Evolutionary conservation across 345 rosid species (phyloP).

Genomic region (Clausena lansium): DNA sequence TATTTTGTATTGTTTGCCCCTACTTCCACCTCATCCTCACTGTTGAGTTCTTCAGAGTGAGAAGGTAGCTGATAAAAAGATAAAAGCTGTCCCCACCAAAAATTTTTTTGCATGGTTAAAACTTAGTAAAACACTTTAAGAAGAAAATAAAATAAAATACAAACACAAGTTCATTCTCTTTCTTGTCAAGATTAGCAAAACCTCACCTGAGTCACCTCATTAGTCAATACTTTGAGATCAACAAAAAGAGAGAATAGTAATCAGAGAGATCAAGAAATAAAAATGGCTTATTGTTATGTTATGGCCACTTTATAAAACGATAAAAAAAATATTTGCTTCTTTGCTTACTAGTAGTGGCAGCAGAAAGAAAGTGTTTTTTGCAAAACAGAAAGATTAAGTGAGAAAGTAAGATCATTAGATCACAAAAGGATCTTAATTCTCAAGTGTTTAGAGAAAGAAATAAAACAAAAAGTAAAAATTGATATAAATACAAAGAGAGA

Average conservation of each 20-base stretch:
- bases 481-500: not conserved
- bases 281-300: not conserved
- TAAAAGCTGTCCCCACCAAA: slow-evolving; percentile 43
- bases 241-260: slow-evolving; percentile 23
- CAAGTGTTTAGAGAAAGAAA: slow-evolving; percentile 6
- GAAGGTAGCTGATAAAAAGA: slow-evolving; percentile 23
- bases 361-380: not conserved
- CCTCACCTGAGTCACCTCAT: slow-evolving; percentile 4
- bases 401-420: slow-evolving; percentile 4
- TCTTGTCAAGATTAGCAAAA: slow-evolving; percentile 19
- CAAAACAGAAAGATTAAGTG: not conserved
- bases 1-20: not conserved
- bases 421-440: not conserved
- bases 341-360: not conserved
- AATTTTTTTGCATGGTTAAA: slow-evolving; percentile 8
- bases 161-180: not conserved
- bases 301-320: not conserved
- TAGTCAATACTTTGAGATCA: slow-evolving; percentile 22
- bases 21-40: slow-evolving; percentile 14
- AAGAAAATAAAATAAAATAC: too few relatives aligned
- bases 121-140: slow-evolving; percentile 1
- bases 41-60: slow-evolving; percentile 20
- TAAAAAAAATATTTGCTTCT: not conserved
- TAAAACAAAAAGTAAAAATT: not conserved
- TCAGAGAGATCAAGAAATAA: slow-evolving; percentile 22